Evolutionary conservation across 2,329 filamentous ascomycete genomes (phyloP).

Genomic region (Stachybotrys elegans): DNA sequence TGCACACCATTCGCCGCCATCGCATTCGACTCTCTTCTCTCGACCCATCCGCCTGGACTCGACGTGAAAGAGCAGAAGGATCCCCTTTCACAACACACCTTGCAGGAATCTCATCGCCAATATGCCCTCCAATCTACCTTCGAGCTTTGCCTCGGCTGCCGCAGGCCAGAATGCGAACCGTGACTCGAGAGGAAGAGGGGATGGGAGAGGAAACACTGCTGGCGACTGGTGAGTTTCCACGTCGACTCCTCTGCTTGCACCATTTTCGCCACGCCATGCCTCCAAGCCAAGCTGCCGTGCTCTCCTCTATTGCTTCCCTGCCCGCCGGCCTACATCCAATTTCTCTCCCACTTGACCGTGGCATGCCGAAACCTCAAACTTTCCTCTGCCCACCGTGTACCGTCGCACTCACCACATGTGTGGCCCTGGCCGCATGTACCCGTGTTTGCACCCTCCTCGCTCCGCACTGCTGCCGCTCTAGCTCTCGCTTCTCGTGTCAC

Average conservation of each 20-base stretch:
- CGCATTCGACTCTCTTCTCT: neutral
- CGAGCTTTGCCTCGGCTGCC: constrained; percentile 79
- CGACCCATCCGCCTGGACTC: constrained; percentile 1
- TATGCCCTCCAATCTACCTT: constrained; percentile 72
- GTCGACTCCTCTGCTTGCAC: no score
- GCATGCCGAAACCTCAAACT: no score
- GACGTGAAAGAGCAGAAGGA: constrained; percentile 4
- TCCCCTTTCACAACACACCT: neutral
- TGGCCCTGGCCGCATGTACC: no score
- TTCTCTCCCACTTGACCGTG: no score
- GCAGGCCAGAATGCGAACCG: constrained; percentile 66
- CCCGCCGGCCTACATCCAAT: no score
- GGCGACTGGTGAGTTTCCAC: constrained; percentile 68
- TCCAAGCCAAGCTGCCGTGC: no score
- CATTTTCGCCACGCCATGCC: constrained; percentile 9
- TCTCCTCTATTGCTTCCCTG: no score
- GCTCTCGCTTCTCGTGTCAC: neutral
- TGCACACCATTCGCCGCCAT: neutral
- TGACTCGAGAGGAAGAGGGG: constrained; percentile 53
- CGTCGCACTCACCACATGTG: no score
- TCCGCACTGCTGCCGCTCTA: constrained; percentile 9
- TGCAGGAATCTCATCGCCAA: constrained; percentile 16
- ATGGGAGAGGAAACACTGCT: constrained; percentile 49
- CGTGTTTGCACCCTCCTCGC: no score
- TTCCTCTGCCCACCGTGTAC: no score